Percentiles rank a stretch among this genome's conserved stretches.
phyloP scores from a whole-genome alignment of 1,284 basidiomycete species.

The Trichosporon sp. region DNA sequence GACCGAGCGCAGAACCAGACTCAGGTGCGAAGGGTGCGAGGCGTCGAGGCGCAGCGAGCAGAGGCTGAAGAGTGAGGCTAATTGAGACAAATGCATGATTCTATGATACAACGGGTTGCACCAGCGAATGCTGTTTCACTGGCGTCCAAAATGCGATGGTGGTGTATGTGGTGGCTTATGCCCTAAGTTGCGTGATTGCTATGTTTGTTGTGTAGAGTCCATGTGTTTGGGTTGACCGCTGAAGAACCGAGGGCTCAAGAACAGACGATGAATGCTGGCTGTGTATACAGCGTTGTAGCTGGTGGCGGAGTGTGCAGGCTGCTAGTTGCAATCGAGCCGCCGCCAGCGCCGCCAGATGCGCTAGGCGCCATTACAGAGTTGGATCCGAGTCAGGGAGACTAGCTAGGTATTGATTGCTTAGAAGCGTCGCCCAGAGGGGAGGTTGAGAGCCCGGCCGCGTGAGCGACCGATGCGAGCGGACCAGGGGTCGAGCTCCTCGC shows the following conservation, averaged over 20 bases:
- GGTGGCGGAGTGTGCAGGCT: not conserved
- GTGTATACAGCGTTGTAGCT: not conserved
- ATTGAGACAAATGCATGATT: not conserved
- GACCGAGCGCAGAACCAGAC: not conserved
- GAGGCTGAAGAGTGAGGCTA: not conserved
- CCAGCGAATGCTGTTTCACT: not conserved
- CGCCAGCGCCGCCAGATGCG: too few species aligned
- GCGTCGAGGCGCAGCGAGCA: not conserved
- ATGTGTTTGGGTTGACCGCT: not conserved
- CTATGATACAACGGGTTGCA: not conserved
- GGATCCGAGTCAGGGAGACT: not conserved
- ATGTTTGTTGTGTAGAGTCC: not conserved
- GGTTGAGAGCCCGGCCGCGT: slow-evolving; percentile 2
- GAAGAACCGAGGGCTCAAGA: not conserved
- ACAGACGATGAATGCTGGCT: not conserved
- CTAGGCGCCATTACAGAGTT: not conserved
- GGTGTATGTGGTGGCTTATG: not conserved
- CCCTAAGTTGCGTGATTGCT: not conserved
- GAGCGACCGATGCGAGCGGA: slow-evolving; percentile 6
- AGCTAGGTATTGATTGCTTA: not conserved
- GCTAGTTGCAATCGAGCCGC: not conserved
- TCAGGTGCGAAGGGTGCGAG: not conserved
- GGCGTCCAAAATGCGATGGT: not conserved
- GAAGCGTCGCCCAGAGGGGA: slow-evolving; percentile 5
- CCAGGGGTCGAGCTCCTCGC: slow-evolving; percentile 13